Base-by-base conservation (phyloP, 257 asterid species). In the Leptodermis oblonga region DNA sequence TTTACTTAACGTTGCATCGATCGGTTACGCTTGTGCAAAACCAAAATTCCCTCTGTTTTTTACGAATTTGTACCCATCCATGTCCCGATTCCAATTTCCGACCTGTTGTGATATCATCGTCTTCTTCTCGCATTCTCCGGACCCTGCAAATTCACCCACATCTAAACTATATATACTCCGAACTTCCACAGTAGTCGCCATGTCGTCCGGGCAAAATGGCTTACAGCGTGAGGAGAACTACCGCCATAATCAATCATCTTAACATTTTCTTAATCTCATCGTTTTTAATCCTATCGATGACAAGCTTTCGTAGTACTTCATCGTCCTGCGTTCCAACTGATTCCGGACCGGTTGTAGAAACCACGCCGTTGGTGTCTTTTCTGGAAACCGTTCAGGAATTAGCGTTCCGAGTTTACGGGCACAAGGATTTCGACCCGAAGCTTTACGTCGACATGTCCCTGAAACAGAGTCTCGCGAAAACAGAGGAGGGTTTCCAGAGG, bases 381-480 rank as follows among this genome's bases (percentile, higher is more conserved):
- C 92, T 93, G 10, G 89, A 82, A 63, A 65, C 42, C 33, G 49
- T 93, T n/a, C 99, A 93, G 62, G 79, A 82, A 63, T 41, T 87
- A 14, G 97, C 99, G 0, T 78, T 87, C 5, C 48, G 56, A 1
- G 67, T 90, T 0, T 84, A 76, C 37, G 99, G 99, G 0, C 79
- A 10, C 64, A 70, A 82, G 25, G 79, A 68, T 5, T 88, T 87
- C 62, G 99, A 93, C 67, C 95, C 99, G 0, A 93, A 93, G 49
- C 77, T 79, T 2, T 93, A 87, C 65, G 90, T 90, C 0, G 99
- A 93, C 70, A 74, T 93, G 84, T 84, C 95, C 0, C 75, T 90
- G 49, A 87, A 84, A 71, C 76, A 62, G 2, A 54, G 70, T 56
- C 95, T 90, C 58, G 60, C 78, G 0, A 13, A 42, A 37, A 81